phyloP scores from a whole-genome alignment of 306 rosid species.

The Quercus berberidifolia region DNA sequence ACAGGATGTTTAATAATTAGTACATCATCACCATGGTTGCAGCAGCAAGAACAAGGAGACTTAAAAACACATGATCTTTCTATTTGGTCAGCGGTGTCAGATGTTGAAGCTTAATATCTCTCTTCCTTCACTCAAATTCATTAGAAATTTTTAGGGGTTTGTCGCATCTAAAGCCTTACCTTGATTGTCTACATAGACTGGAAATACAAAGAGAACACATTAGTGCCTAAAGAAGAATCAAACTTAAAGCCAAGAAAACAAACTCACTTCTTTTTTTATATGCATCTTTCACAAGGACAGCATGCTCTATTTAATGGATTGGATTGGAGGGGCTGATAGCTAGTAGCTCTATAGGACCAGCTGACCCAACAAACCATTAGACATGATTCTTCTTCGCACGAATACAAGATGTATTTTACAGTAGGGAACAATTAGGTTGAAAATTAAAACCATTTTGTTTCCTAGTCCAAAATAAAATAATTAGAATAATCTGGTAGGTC shows the following conservation, averaged over 20 bases:
- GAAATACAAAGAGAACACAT: conserved; percentile 12
- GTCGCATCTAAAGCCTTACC: background rate
- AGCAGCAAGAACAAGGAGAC: conserved; percentile 4
- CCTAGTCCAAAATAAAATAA: too few species aligned
- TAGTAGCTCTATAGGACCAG: background rate
- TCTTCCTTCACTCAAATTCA: conserved; percentile 11
- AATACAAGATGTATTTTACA: background rate
- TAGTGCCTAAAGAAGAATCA: background rate
- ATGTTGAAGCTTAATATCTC: conserved; percentile 4
- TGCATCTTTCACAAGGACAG: too few species aligned
- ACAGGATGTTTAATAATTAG: background rate
- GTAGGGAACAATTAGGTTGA: background rate
- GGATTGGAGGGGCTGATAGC: too few species aligned
- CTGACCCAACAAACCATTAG: conserved; percentile 10
- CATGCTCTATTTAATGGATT: too few species aligned
- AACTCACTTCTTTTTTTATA: background rate
- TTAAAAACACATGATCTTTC: background rate
- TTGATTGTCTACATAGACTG: background rate
- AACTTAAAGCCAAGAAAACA: conserved; percentile 6
- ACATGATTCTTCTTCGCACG: conserved; percentile 2
- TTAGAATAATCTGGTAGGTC: too few species aligned
- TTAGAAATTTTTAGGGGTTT: background rate
- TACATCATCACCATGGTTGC: conserved; percentile 6
- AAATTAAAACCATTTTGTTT: too few species aligned
- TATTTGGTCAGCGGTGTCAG: conserved; percentile 4